Conservation (phyloP, 768 basidiomycete genomes). For the Coprinopsis cinerea region DNA sequence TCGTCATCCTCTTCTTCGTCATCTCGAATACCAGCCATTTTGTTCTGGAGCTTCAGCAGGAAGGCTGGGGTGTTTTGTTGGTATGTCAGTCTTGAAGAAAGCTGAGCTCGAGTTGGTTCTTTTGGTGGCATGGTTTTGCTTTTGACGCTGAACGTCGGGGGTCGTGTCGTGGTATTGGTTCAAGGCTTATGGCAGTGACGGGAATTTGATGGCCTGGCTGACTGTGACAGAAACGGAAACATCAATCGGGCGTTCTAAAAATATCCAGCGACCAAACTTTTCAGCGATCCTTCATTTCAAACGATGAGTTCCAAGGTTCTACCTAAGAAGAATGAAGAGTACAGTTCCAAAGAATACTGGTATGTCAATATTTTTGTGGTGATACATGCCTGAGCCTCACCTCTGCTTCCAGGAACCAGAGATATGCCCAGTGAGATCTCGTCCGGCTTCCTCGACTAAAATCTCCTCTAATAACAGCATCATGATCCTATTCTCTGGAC, state of each 20-base stretch:
- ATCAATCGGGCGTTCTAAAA: constrained; percentile 2
- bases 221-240: too few species aligned
- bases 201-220: background rate
- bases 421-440: constrained; percentile 51
- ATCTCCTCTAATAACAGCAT: background rate
- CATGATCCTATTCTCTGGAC: constrained; percentile 6
- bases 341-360: constrained; percentile 68
- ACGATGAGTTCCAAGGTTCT: constrained; percentile 23
- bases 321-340: constrained; percentile 63
- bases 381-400: constrained; percentile 1
- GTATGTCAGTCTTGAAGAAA: constrained; percentile 67
- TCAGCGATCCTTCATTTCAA: background rate
- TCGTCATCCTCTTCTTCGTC: constrained; percentile 42
- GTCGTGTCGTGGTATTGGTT: background rate
- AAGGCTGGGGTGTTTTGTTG: constrained; percentile 56
- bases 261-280: background rate
- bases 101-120: constrained; percentile 66
- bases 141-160: too few species aligned
- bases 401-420: constrained; percentile 48
- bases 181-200: too few species aligned
- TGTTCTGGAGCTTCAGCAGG: constrained; percentile 59
- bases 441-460: constrained; percentile 17
- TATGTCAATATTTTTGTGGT: constrained; percentile 22
- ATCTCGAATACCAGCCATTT: constrained; percentile 46
- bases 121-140: constrained; percentile 46